Conservation (phyloP, 1,284 basidiomycete species). For the Cutaneotrichosporon spelunceum region DNA sequence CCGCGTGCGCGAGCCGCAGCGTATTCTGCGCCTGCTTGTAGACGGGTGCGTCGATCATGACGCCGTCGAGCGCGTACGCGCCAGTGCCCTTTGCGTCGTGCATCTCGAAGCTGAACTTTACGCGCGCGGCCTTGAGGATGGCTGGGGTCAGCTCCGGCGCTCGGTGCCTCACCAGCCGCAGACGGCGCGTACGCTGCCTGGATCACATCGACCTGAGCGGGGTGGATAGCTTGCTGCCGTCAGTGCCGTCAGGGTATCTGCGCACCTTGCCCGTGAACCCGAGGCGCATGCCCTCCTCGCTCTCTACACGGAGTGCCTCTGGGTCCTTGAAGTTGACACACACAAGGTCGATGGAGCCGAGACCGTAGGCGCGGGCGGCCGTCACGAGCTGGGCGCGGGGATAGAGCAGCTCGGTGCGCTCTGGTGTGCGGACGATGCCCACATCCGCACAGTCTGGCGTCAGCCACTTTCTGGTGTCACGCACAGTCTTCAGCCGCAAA, state of each 20-base stretch:
- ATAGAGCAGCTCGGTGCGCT: constrained; percentile 72
- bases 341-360: constrained; percentile 89
- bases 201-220: constrained; percentile 74
- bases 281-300: constrained; percentile 68
- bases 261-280: constrained; percentile 81
- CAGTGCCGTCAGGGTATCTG: background rate
- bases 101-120: constrained; percentile 52
- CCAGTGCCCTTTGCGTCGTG: constrained; percentile 54
- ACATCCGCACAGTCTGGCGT: constrained; percentile 69
- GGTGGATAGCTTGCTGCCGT: constrained; percentile 87
- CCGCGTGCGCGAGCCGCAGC: constrained; percentile 62
- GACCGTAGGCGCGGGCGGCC: constrained; percentile 75
- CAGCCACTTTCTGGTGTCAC: background rate
- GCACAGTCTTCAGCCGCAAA: constrained; percentile 88
- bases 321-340: constrained; percentile 84
- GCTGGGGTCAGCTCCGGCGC: constrained; percentile 55
- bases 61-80: constrained; percentile 63
- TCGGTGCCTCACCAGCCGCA: constrained; percentile 57
- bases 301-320: constrained; percentile 69
- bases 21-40: constrained; percentile 64
- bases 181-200: constrained; percentile 77
- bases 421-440: constrained; percentile 71
- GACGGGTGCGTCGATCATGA: constrained; percentile 93
- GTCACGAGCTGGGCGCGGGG: constrained; percentile 81
- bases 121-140: constrained; percentile 70